Percentiles rank a stretch among this genome's conserved stretches.
Conservation (phyloP, 352 stramenopile genomes). For the Globisporangium spiculum region DNA sequence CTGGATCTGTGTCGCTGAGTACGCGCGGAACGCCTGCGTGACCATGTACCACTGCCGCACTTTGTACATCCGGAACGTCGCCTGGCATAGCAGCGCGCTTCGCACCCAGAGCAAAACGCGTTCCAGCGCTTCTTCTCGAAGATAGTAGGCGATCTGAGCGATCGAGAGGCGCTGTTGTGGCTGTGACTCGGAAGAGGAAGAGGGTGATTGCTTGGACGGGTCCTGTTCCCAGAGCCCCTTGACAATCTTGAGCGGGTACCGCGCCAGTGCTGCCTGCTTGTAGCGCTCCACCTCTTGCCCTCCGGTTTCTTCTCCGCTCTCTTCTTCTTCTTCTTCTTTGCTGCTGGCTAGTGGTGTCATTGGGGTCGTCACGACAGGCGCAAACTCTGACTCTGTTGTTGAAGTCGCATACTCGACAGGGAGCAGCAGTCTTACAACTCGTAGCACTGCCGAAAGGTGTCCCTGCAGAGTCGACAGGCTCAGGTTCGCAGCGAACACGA, state of each 20-base stretch:
- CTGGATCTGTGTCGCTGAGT: slow-evolving; percentile 45
- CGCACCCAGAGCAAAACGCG: slow-evolving; percentile 53
- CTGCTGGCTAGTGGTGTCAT: background rate
- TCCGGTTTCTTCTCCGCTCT: background rate
- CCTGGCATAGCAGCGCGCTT: slow-evolving; percentile 43
- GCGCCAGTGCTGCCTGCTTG: slow-evolving; percentile 26
- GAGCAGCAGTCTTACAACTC: slow-evolving; percentile 10
- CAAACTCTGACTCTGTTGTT: slow-evolving; percentile 5
- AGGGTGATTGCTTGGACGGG: slow-evolving; percentile 9
- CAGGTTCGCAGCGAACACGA: slow-evolving; percentile 63
- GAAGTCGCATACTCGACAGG: background rate
- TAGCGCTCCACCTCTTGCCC: slow-evolving; percentile 23
- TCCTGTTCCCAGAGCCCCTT: slow-evolving; percentile 71
- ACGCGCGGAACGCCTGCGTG: slow-evolving; percentile 33
- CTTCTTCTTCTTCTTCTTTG: background rate
- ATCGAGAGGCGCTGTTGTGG: slow-evolving; percentile 30
- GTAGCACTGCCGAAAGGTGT: slow-evolving; percentile 43
- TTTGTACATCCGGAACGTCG: slow-evolving; percentile 57
- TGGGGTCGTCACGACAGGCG: slow-evolving; percentile 26
- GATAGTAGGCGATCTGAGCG: slow-evolving; percentile 62
- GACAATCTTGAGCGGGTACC: slow-evolving; percentile 30
- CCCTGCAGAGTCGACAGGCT: slow-evolving; percentile 42
- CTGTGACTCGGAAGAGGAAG: background rate
- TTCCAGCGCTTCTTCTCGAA: slow-evolving; percentile 61
- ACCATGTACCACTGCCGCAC: slow-evolving; percentile 50